phyloP scores from a whole-genome alignment of 805 yeast genomes.

The Wickerhamomyces canadensis region DNA sequence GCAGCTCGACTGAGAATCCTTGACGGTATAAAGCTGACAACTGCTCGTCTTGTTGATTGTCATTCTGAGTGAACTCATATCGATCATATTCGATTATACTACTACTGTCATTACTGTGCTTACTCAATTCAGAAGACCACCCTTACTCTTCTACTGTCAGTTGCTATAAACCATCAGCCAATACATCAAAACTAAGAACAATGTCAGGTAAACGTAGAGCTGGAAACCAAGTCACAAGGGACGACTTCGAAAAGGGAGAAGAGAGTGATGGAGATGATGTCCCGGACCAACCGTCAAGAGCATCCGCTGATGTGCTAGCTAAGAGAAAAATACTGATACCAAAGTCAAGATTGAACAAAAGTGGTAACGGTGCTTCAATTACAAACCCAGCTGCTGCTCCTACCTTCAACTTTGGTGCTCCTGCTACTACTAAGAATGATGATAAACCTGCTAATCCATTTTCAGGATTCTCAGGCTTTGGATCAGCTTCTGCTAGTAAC shows the following conservation, averaged over 20 bases:
- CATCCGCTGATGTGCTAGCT: constrained; percentile 59
- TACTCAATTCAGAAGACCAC: too few species aligned
- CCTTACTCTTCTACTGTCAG: not conserved
- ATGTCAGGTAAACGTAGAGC: constrained; percentile 69
- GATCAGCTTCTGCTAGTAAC: constrained; percentile 3
- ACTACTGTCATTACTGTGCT: too few species aligned
- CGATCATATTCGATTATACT: too few species aligned
- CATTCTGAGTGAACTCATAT: too few species aligned
- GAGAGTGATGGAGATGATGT: constrained; percentile 34
- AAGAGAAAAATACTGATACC: constrained; percentile 66
- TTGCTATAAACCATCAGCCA: too few species aligned
- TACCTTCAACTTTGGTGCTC: constrained; percentile 8
- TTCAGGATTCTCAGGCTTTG: constrained; percentile 1
- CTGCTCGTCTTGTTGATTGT: too few species aligned
- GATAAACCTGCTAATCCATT: constrained; percentile 8
- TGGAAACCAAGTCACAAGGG: constrained; percentile 56
- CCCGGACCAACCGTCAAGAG: constrained; percentile 33
- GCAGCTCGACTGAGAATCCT: too few species aligned
- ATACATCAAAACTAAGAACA: too few species aligned
- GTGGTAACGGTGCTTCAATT: constrained; percentile 9
- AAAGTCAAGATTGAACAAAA: constrained; percentile 36
- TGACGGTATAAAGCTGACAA: too few species aligned
- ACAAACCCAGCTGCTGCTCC: constrained; percentile 3
- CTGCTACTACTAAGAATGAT: constrained; percentile 4
- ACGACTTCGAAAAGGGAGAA: constrained; percentile 27